Evolutionary conservation across 345 rosid species (phyloP), one percentile per base, ranked within the genome.

Genomic region (Brassica carinata): DNA sequence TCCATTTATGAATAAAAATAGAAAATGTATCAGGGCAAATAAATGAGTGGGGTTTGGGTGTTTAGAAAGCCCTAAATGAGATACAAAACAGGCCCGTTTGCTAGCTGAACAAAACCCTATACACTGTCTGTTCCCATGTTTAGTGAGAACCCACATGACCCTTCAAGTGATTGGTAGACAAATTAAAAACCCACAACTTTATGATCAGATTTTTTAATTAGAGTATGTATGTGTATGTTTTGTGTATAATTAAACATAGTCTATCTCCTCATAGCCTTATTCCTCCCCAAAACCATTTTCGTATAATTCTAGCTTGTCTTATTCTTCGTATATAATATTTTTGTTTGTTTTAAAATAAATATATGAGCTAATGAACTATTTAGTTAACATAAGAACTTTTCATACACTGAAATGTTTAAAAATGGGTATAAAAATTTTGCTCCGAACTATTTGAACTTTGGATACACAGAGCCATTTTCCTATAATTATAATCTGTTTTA

Each of bases 51-150:
- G 15, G 34, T 51, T 55, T 55, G 8, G 43, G 10, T 59, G 64
- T 18, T 36, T 10, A n/a, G 11, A 65, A 78, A 64, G 43, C 76
- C 65, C 27, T 51, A 6, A 10, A 29, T 38, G 45, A 34, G 62
- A 17, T 38, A 40, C 15, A 72, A 57, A 66, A 13, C 17, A 79
- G 63, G 82, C 82, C 82, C 68, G 59, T 53, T 64, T 71, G 2
- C 2, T 31, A 1, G 34, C 2, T 18, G 3, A 61, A 61, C 17
- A 51, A 61, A 69, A 40, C n/a, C 17, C n/a, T 27, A 29, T 8
- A 19, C 11, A 5, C 36, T 5, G 5, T 7, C n/a, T n/a, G n/a
- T n/a, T 64, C 15, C 4, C 58, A 76, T 55, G 6, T 0, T 13
- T 53, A 31, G 55, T n/a, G 5, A 45, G 55, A 57, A 38, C 45